Evolutionary conservation across 441 rosid species (phyloP).

Genomic region (Macaranga tanarius): DNA sequence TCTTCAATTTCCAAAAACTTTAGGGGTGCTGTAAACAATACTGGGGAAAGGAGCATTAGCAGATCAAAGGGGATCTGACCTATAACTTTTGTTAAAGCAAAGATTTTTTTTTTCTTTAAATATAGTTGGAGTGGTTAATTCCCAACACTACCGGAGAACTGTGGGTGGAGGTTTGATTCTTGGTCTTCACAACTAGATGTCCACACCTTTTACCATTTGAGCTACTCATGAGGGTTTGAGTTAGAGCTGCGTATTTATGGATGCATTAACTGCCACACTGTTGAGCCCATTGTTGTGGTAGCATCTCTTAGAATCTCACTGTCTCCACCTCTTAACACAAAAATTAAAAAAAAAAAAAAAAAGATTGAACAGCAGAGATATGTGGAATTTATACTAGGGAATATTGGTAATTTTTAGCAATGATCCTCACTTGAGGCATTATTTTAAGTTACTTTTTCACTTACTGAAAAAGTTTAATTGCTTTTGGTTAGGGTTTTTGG

Average conservation of each 20-base stretch:
- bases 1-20: not conserved
- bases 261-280: slow-evolving; percentile 78
- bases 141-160: too few relatives aligned
- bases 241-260: slow-evolving; percentile 65
- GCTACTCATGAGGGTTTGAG: too few relatives aligned
- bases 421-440: slow-evolving; percentile 89
- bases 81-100: not conserved
- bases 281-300: slow-evolving; percentile 71
- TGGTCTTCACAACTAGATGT: too few relatives aligned
- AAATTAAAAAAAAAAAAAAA: too few relatives aligned
- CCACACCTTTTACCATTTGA: too few relatives aligned
- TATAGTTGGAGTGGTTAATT: too few relatives aligned
- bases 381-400: too few relatives aligned
- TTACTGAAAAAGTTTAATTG: not conserved
- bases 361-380: too few relatives aligned
- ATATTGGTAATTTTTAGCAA: slow-evolving; percentile 87
- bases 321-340: not conserved
- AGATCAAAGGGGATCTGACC: not conserved
- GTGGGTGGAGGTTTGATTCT: too few relatives aligned
- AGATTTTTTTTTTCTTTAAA: too few relatives aligned
- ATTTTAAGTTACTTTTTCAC: not conserved
- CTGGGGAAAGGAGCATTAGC: not conserved
- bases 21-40: not conserved
- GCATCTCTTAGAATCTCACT: slow-evolving; percentile 34
- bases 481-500: not conserved